phyloP scores from a whole-genome alignment of 495 filamentous ascomycete species.

The Friedmanniomyces simplex region DNA sequence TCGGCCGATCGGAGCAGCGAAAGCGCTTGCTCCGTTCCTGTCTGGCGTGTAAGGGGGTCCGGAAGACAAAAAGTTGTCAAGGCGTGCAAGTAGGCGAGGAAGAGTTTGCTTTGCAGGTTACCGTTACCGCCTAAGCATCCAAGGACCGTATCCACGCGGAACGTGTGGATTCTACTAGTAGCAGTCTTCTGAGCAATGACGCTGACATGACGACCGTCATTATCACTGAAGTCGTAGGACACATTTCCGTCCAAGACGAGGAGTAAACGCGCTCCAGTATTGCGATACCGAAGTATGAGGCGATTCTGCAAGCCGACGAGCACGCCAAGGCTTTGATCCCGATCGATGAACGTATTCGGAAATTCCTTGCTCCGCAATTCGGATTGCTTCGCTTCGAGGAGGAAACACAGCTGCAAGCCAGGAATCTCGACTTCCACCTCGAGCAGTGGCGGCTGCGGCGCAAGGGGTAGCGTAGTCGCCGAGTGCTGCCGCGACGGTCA shows the following conservation, averaged over 20 bases:
- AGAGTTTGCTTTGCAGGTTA: conserved; percentile 41
- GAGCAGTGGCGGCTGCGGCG: not conserved
- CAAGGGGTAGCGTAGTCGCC: not conserved
- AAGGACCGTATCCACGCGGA: conserved; percentile 39
- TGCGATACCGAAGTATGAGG: conserved; percentile 40
- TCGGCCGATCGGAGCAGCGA: conserved; percentile 39
- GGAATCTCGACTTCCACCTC: conserved; percentile 38
- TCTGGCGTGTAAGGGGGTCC: conserved; percentile 46
- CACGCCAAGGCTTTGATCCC: conserved; percentile 39
- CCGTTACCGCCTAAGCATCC: conserved; percentile 37
- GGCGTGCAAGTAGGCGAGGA: conserved; percentile 43
- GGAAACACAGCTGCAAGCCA: conserved; percentile 41
- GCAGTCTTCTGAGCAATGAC: not conserved
- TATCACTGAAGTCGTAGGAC: not conserved
- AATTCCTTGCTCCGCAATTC: conserved; percentile 42
- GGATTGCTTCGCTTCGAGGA: conserved; percentile 22
- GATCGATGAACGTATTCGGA: conserved; percentile 45
- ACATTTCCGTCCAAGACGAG: conserved; percentile 22
- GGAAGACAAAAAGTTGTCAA: conserved; percentile 48
- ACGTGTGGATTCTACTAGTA: conserved; percentile 25
- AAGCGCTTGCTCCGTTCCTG: conserved; percentile 54
- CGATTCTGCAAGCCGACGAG: conserved; percentile 45
- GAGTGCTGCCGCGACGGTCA: not conserved
- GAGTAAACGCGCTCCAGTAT: not conserved
- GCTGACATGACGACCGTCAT: not conserved